These are phyloP conservation scores for Stereocaulon alpinum DNA, from an alignment of 495 filamentous ascomycete species.

Conservation along the genomic window DNA sequence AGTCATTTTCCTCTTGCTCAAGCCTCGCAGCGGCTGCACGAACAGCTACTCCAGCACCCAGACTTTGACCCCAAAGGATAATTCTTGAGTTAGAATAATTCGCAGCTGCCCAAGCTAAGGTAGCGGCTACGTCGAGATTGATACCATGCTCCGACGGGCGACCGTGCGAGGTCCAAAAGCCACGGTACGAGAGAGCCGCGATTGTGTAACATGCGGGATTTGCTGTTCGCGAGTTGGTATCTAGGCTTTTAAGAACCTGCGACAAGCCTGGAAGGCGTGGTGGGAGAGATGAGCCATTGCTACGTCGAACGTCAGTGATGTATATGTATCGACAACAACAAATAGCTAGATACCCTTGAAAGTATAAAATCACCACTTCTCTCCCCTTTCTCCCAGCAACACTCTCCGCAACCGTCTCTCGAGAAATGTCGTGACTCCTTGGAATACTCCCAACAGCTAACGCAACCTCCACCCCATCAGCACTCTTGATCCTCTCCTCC, in stretches of 20 bases:
- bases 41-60: conserved; percentile 50
- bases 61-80: conserved; percentile 73
- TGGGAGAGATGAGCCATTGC: conserved; percentile 34
- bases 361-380: conserved; percentile 37
- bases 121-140: conserved; percentile 47
- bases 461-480: conserved; percentile 23
- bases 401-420: neutral
- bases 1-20: too few relatives aligned
- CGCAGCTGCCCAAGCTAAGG: conserved; percentile 36
- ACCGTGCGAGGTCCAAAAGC: conserved; percentile 71
- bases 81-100: conserved; percentile 33
- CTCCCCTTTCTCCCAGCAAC: neutral
- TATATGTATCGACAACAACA: neutral
- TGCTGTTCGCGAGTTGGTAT: neutral
- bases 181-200: conserved; percentile 60
- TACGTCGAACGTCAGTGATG: neutral
- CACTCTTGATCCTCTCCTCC: conserved; percentile 21
- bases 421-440: neutral
- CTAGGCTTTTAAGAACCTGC: conserved; percentile 11
- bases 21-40: conserved; percentile 42
- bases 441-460: conserved; percentile 36
- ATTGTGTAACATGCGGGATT: conserved; percentile 25
- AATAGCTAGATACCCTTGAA: conserved; percentile 36
- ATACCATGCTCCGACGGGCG: conserved; percentile 56
- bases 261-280: conserved; percentile 54